These are phyloP conservation scores for Neonectria magnoliae DNA, from an alignment of 2,329 filamentous ascomycete species.

Conservation along the genomic window DNA sequence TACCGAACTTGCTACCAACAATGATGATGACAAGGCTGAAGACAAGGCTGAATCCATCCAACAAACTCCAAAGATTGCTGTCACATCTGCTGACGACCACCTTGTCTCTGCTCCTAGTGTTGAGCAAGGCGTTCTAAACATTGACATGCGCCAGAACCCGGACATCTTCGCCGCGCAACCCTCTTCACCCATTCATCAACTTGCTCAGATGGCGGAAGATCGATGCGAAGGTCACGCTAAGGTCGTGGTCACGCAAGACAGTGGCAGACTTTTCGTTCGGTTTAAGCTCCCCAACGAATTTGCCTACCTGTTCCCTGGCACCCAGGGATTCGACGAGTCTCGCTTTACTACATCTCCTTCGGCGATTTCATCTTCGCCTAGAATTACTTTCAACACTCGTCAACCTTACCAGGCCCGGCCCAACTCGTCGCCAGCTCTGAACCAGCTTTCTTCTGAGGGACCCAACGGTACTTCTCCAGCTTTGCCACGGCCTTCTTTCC, in stretches of 20 bases:
- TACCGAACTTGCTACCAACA: neutral
- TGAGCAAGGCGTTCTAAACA: conserved; percentile 43
- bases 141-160: conserved; percentile 48
- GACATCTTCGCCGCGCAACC: conserved; percentile 47
- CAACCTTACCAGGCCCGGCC: neutral
- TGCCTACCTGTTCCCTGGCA: conserved; percentile 44
- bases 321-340: conserved; percentile 43
- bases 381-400: conserved; percentile 27
- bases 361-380: conserved; percentile 37
- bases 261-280: conserved; percentile 48
- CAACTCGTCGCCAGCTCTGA: neutral
- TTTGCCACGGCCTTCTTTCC: neutral
- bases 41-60: neutral
- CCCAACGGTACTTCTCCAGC: neutral
- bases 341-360: conserved; percentile 37
- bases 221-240: conserved; percentile 45
- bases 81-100: neutral
- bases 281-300: conserved; percentile 51
- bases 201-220: conserved; percentile 43
- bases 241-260: conserved; percentile 43
- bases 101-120: conserved; percentile 8
- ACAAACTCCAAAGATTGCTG: conserved; percentile 4
- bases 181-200: conserved; percentile 33
- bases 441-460: neutral
- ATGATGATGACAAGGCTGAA: neutral